Percentiles rank a stretch among this genome's conserved stretches.
These are phyloP conservation scores for Cutaneotrichosporon sp. DNA, from an alignment of 1,284 basidiomycete species.

Conservation along the genomic window DNA sequence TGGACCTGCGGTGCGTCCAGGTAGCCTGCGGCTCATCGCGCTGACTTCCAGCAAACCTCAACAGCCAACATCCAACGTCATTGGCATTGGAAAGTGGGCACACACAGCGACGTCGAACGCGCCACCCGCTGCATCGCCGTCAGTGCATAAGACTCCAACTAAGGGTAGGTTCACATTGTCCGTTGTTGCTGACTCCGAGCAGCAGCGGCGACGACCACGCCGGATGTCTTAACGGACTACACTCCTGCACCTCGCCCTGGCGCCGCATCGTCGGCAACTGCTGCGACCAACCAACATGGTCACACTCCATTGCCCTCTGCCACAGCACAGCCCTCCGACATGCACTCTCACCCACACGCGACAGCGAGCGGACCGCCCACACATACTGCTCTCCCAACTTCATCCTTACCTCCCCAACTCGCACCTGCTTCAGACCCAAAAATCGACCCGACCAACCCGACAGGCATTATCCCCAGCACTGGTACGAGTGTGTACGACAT, in stretches of 20 bases:
- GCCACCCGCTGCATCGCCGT: conserved; percentile 23
- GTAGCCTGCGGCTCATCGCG: background rate
- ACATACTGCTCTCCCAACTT: conserved; percentile 27
- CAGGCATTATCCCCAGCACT: conserved; percentile 54
- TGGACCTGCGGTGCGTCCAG: conserved; percentile 11
- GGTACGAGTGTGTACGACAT: conserved; percentile 83
- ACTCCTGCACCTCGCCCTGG: conserved; percentile 69
- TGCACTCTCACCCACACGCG: conserved; percentile 12
- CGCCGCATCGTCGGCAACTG: conserved; percentile 20
- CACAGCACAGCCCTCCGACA: conserved; percentile 5
- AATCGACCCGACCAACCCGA: conserved; percentile 60
- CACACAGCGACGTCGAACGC: conserved; percentile 37
- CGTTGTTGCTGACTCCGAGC: conserved; percentile 14
- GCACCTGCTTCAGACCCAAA: conserved; percentile 25
- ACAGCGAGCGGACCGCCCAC: conserved; percentile 20
- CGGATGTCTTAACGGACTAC: conserved; percentile 81
- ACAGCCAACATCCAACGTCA: conserved; percentile 32
- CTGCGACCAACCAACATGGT: conserved; percentile 23
- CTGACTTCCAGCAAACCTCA: conserved; percentile 37
- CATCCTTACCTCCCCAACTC: conserved; percentile 36
- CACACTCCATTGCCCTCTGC: conserved; percentile 2
- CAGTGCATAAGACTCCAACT: conserved; percentile 13
- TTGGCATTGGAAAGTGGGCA: conserved; percentile 47
- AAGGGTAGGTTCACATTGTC: conserved; percentile 19
- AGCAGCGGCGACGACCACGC: conserved; percentile 52